Evolutionary conservation across 2,329 filamentous ascomycete genomes (phyloP).

Genomic region (Aspergillus japonicus): DNA sequence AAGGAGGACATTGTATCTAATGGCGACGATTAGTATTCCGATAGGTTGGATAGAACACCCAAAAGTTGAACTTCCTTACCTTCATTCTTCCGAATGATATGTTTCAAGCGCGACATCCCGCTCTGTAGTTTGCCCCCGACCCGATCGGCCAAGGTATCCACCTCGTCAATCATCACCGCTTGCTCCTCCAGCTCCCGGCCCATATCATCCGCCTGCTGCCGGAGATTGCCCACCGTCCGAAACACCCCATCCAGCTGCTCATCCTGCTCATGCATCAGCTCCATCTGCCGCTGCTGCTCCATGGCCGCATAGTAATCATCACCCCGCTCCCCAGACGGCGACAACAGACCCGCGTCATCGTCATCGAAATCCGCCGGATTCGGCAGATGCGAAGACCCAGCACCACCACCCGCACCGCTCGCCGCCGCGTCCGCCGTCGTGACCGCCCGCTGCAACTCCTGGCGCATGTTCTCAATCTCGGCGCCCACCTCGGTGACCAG

Average conservation of each 20-base stretch:
- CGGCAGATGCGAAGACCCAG: conserved; percentile 47
- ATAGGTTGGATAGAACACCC: conserved; percentile 8
- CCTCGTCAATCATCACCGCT: conserved; percentile 78
- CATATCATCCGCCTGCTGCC: conserved; percentile 92
- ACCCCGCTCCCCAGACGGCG: conserved; percentile 45
- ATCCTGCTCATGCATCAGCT: conserved; percentile 95
- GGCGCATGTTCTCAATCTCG: conserved; percentile 85
- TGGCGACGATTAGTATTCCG: conserved; percentile 19
- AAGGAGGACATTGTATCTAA: conserved; percentile 74
- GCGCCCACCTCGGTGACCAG: conserved; percentile 86
- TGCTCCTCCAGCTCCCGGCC: conserved; percentile 95
- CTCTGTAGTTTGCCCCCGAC: conserved; percentile 82
- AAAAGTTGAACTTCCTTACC: conserved; percentile 55
- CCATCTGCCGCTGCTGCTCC: conserved; percentile 84
- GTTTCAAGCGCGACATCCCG: conserved; percentile 80
- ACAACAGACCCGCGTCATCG: conserved; percentile 11
- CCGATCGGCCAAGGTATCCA: conserved; percentile 80
- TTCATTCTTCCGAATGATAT: conserved; percentile 86
- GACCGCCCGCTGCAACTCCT: conserved; percentile 68
- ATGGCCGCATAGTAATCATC: conserved; percentile 73
- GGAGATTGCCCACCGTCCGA: conserved; percentile 84
- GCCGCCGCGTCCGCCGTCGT: conserved; percentile 33
- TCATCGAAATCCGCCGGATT: conserved; percentile 59
- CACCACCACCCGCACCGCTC: not conserved
- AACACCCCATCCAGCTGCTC: conserved; percentile 90